Evolutionary conservation across 2,329 filamentous ascomycete genomes (phyloP).

Genomic region (Didymella keratinophila): DNA sequence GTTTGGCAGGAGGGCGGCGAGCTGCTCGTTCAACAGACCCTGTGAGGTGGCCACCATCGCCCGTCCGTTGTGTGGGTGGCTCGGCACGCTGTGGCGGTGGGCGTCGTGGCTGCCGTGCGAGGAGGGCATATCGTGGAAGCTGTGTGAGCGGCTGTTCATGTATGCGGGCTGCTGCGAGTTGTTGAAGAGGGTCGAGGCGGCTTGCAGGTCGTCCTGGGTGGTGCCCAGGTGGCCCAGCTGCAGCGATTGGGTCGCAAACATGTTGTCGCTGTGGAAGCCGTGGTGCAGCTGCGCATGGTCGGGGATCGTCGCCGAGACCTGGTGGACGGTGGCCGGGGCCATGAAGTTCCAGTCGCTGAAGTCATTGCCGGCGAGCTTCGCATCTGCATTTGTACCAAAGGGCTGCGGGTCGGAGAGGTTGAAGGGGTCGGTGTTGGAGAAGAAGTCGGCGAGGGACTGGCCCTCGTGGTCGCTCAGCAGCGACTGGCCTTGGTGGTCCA

Average conservation of each 20-base stretch:
- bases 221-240: constrained; percentile 28
- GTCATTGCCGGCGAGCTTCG: constrained; percentile 35
- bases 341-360: constrained; percentile 42
- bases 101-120: constrained; percentile 34
- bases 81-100: constrained; percentile 4
- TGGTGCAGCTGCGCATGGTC: constrained; percentile 44
- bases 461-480: constrained; percentile 45
- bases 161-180: constrained; percentile 40
- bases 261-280: constrained; percentile 36
- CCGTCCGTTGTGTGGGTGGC: constrained; percentile 13
- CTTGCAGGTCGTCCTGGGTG: constrained; percentile 44
- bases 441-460: constrained; percentile 45
- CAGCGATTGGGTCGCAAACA: constrained; percentile 22
- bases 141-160: constrained; percentile 24
- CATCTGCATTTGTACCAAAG: constrained; percentile 26
- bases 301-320: constrained; percentile 46
- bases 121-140: constrained; percentile 25
- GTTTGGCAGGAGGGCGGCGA: constrained; percentile 41
- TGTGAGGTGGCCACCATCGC: constrained; percentile 37
- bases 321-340: constrained; percentile 44
- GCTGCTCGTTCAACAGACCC: constrained; percentile 40
- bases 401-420: constrained; percentile 27
- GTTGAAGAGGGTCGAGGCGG: constrained; percentile 44
- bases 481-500: constrained; percentile 34
- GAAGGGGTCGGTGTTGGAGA: constrained; percentile 43